Evolutionary conservation across 805 yeast species (phyloP).

Genomic region (Kodamaea hsintzibuensis): DNA sequence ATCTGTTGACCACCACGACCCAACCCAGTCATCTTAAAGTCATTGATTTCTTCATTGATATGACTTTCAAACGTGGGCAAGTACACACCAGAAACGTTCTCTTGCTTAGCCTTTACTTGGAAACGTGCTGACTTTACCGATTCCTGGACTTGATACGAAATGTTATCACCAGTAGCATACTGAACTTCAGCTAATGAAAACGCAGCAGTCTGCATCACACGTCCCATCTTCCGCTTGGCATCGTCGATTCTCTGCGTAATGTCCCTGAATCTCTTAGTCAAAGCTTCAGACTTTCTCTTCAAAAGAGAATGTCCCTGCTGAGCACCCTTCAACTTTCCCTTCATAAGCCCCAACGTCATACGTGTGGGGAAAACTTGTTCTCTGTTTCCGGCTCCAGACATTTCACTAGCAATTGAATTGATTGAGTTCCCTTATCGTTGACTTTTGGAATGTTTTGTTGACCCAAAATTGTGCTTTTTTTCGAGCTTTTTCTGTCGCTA

Average conservation of each 20-base stretch:
- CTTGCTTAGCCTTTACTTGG: slow-evolving; percentile 88
- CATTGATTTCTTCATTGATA: slow-evolving; percentile 82
- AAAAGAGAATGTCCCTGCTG: slow-evolving; percentile 92
- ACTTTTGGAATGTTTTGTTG: background rate
- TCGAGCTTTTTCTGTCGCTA: background rate
- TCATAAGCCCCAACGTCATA: slow-evolving; percentile 95
- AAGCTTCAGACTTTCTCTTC: slow-evolving; percentile 95
- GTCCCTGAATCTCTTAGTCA: slow-evolving; percentile 94
- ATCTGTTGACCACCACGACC: slow-evolving; percentile 99
- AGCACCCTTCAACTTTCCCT: slow-evolving; percentile 94
- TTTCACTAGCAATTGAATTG: slow-evolving; percentile 17
- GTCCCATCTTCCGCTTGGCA: slow-evolving; percentile 95
- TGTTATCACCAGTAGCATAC: slow-evolving; percentile 96
- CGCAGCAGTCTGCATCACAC: slow-evolving; percentile 98
- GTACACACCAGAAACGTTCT: slow-evolving; percentile 93
- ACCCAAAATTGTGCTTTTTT: background rate
- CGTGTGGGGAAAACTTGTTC: slow-evolving; percentile 97
- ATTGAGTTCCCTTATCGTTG: slow-evolving; percentile 2
- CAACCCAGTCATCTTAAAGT: slow-evolving; percentile 92
- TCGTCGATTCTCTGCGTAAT: slow-evolving; percentile 93
- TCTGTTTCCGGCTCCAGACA: slow-evolving; percentile 76
- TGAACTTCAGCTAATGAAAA: slow-evolving; percentile 96
- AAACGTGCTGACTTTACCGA: slow-evolving; percentile 88
- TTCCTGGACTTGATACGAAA: slow-evolving; percentile 94
- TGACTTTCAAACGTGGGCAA: slow-evolving; percentile 90